Percentiles rank a stretch among this genome's conserved stretches.
Conservation (phyloP, 768 basidiomycete species). For the Pleurotus tuoliensis region DNA sequence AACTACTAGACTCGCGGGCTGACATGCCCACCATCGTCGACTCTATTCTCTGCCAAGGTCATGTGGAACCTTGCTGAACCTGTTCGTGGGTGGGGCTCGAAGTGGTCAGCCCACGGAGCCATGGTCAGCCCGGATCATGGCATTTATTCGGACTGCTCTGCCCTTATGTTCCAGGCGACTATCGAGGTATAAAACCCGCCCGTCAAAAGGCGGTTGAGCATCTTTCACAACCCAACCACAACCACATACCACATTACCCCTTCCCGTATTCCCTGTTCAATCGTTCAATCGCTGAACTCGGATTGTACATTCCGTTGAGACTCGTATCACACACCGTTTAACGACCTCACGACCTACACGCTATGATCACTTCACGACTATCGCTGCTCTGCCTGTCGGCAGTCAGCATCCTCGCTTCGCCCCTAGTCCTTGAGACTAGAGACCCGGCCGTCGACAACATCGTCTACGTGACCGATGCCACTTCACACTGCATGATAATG, state of each 20-base stretch:
- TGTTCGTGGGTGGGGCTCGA: too few relatives aligned
- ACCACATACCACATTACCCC: not conserved
- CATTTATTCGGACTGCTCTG: not conserved
- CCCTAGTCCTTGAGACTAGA: not conserved
- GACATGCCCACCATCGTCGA: not conserved
- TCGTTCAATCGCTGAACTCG: not conserved
- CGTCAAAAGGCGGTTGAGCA: not conserved
- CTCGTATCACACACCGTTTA: not conserved
- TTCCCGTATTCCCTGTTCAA: too few relatives aligned
- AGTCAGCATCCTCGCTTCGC: not conserved
- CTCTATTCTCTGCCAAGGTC: not conserved
- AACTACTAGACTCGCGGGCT: slow-evolving; percentile 1
- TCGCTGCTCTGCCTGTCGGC: slow-evolving; percentile 26
- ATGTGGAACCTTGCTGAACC: not conserved
- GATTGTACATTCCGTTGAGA: not conserved
- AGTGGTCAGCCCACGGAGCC: too few relatives aligned
- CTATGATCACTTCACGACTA: slow-evolving; percentile 11
- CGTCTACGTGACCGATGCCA: slow-evolving; percentile 42
- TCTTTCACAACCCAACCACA: too few relatives aligned
- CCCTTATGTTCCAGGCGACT: not conserved
- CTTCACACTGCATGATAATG: slow-evolving; percentile 47
- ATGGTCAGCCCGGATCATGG: not conserved
- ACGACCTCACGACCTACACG: not conserved
- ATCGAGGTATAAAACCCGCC: not conserved
- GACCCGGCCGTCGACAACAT: slow-evolving; percentile 39